A percentile compares a stretch with the other conserved stretches of the same genome.
Conservation (phyloP, 2,329 filamentous ascomycete genomes). For the Akanthomyces muscarius region DNA sequence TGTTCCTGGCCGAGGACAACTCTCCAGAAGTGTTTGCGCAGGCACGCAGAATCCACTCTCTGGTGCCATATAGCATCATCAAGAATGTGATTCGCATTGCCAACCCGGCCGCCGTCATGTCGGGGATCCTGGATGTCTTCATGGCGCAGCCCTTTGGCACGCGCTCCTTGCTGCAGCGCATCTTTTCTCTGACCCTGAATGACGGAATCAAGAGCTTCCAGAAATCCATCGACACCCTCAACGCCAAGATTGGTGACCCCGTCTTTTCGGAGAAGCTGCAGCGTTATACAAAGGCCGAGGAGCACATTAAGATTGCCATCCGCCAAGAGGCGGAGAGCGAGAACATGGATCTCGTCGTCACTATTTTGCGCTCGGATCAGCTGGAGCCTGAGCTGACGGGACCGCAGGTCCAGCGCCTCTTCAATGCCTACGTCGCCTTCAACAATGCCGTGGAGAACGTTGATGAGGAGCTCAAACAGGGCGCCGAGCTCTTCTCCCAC, state of each 20-base stretch:
- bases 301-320: slow-evolving; percentile 69
- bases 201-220: slow-evolving; percentile 88
- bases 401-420: slow-evolving; percentile 77
- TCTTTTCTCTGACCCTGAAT: slow-evolving; percentile 86
- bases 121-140: slow-evolving; percentile 90
- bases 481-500: slow-evolving; percentile 87
- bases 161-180: slow-evolving; percentile 85
- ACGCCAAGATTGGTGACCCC: slow-evolving; percentile 73
- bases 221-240: slow-evolving; percentile 75
- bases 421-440: slow-evolving; percentile 95
- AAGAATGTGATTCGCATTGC: slow-evolving; percentile 97
- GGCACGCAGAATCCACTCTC: slow-evolving; percentile 86
- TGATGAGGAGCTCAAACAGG: slow-evolving; percentile 82
- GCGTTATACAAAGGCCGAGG: slow-evolving; percentile 70
- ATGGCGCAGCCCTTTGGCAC: slow-evolving; percentile 91
- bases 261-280: slow-evolving; percentile 78
- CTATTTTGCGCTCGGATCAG: slow-evolving; percentile 74
- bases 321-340: slow-evolving; percentile 69
- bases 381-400: slow-evolving; percentile 67
- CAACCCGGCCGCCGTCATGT: slow-evolving; percentile 96
- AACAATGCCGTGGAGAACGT: slow-evolving; percentile 89
- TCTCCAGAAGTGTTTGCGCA: slow-evolving; percentile 95
- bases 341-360: slow-evolving; percentile 78
- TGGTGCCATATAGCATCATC: slow-evolving; percentile 86
- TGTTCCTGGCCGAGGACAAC: slow-evolving; percentile 97